Conservation (phyloP, 2,329 filamentous ascomycete genomes). For the Eutypa lata region DNA sequence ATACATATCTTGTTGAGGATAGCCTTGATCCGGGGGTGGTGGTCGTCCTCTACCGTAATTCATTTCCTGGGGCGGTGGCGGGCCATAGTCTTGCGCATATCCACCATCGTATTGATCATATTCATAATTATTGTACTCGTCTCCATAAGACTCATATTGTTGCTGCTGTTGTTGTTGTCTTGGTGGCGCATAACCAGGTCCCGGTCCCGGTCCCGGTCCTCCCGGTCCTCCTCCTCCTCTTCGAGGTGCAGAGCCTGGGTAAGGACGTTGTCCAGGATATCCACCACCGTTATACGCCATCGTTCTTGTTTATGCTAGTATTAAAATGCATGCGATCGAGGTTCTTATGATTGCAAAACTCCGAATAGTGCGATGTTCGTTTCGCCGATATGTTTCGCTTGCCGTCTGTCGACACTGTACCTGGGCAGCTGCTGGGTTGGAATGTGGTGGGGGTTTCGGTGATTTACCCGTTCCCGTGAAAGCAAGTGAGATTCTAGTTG, state of each 20-base stretch:
- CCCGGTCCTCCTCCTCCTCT: slow-evolving; percentile 8
- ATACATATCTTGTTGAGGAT: slow-evolving; percentile 44
- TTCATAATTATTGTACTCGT: slow-evolving; percentile 41
- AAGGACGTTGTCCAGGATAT: slow-evolving; percentile 2
- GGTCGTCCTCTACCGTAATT: slow-evolving; percentile 41
- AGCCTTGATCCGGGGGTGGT: slow-evolving; percentile 34
- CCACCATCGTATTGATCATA: slow-evolving; percentile 41
- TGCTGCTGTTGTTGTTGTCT: slow-evolving; percentile 26
- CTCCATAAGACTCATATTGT: slow-evolving; percentile 44
- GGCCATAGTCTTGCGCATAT: slow-evolving; percentile 38
- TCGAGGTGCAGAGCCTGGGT: slow-evolving; percentile 3
- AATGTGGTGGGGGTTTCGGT: too few relatives aligned
- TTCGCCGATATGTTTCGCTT: too few relatives aligned
- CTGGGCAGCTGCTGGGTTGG: too few relatives aligned
- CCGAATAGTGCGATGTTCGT: neutral
- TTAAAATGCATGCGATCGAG: neutral
- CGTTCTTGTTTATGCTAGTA: neutral
- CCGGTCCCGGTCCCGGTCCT: slow-evolving; percentile 13
- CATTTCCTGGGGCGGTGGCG: slow-evolving; percentile 38
- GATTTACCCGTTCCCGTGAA: too few relatives aligned
- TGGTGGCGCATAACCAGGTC: slow-evolving; percentile 6
- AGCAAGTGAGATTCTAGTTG: too few relatives aligned
- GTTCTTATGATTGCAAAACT: neutral
- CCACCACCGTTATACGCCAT: neutral
- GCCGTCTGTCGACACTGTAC: too few relatives aligned